phyloP scores from a whole-genome alignment of 164 flowering plant genomes.

The Chimonanthus praecox region DNA sequence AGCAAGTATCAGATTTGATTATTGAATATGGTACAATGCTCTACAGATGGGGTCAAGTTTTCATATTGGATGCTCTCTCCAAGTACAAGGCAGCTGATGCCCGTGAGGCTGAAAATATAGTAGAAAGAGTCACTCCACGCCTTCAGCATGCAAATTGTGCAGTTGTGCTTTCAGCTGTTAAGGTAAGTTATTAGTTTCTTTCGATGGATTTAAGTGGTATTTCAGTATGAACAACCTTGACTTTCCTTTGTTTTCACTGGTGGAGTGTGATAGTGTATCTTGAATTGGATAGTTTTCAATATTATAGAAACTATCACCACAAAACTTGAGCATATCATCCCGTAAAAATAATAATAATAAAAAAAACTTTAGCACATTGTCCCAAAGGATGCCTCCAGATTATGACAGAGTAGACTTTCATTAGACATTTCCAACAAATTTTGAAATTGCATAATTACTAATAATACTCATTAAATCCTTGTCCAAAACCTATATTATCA shows the following conservation, averaged over 20 bases:
- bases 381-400: not conserved
- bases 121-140: conserved; percentile 96
- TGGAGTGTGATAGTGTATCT: not conserved
- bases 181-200: conserved; percentile 38
- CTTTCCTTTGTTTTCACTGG: not conserved
- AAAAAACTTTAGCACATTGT: not conserved
- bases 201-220: not conserved
- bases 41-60: conserved; percentile 99
- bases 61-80: conserved; percentile 96
- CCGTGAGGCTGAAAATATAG: conserved; percentile 98
- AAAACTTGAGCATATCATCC: not conserved
- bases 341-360: not conserved
- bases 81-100: conserved; percentile 96
- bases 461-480: not conserved
- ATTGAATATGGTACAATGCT: conserved; percentile 5
- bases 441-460: not conserved
- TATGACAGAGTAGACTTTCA: not conserved
- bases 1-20: not conserved
- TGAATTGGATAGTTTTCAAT: not conserved
- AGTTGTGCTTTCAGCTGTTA: conserved; percentile 99
- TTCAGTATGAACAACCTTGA: not conserved
- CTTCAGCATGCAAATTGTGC: conserved; percentile 99
- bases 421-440: not conserved
- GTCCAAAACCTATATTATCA: not conserved
- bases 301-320: not conserved